Evolutionary conservation across 768 basidiomycete species (phyloP), one percentile per base, ranked within the genome.

Genomic region (Botryobasidium botryosum): DNA sequence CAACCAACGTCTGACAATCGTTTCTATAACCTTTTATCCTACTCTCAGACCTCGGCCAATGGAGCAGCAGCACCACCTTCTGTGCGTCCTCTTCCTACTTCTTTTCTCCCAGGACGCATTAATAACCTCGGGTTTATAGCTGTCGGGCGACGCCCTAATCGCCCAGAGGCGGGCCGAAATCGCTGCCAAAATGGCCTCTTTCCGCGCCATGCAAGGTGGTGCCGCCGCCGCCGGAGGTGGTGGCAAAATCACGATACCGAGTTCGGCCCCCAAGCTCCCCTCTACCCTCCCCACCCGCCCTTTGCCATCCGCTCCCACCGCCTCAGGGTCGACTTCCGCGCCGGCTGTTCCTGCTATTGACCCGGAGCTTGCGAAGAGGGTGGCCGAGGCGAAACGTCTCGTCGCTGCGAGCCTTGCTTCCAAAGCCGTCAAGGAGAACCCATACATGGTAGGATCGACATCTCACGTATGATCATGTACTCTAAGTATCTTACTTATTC

Each of bases 141-240:
- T 68, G 8, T 65, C 70, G 28, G 65, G 65, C 50, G 72, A 74
- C 52, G 79, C 72, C 25, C 70, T 84, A 53, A 85, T 87, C 44
- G 78, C 79, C 18, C 79, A 81, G 61, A 84, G 83, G 61, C 70
- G 77, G 31, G 82, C 84, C 5, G 81, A 87, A 60, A 77, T 91
- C 50, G 70, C 79, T 8, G 86, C 87, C 13, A 88, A 86, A 59
- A 68, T 84, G 20, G 86, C 86, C 2, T 75, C 76, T 2, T 78
- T 85, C 39, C 33, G 39, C 23, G 32, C 42, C 10, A 27, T n/a
- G 52, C 40, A 58, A 56, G 40, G 49, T 55, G n/a, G n/a, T n/a
- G n/a, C n/a, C n/a, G n/a, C 31, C 35, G 13, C 38, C 28, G 53
- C 54, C 8, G 44, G 43, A 12, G 46, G 47, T 47, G 42, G 45